Evolutionary conservation across 2,329 filamentous ascomycete species (phyloP), one percentile per base, ranked within the genome.

Genomic region (Pestalotiopsis sp.): DNA sequence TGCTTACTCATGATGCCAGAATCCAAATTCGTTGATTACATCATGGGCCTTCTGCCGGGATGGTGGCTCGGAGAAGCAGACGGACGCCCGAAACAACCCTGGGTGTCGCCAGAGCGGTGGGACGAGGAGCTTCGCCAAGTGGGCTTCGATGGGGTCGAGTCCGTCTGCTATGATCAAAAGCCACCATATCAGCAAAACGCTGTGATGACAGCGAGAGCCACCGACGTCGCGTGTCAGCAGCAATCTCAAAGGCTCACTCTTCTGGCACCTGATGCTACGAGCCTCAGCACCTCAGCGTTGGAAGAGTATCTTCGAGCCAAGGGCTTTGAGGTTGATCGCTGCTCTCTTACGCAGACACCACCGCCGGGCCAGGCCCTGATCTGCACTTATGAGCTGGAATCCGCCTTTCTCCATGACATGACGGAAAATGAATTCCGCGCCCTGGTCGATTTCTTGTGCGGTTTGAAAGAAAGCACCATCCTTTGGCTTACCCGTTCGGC

Each of bases 31-130:
- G 27, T 39, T 2, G 64, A 57, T 52, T 49, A 63, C 17, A 52
- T 31, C 49, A 49, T 65, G 27, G 68, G 57, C 23, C 23, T 62
- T 20, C 52, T 68, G 3, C 13, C 23, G 9, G 68, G 68, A 9
- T 70, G 68, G 68, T 70, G 68, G 68, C 41, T 67, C 25, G 60
- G 59, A 23, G 61, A 23, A 13, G 66, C 61, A 20, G 38, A 62
- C 23, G 57, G 49, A 56, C 59, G 68, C 2, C 6, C 11, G 4
- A 31, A 64, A 31, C 20, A 20, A n/a, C 68, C 68, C 13, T 57
- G 17, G 12, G 17, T 70, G 23, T 27, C 31, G 27, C 45, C 59
- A 41, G 68, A 41, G 12, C 36, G 38, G 13, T 70, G 68, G 68
- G 38, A 65, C 17, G 2, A 14, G n/a, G 39, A 60, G 31, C 57